Percentiles rank a stretch among this genome's conserved stretches.
These are phyloP conservation scores for Chrysanthemum seticuspe DNA, from an alignment of 129 eudicot species.

Conservation along the genomic window DNA sequence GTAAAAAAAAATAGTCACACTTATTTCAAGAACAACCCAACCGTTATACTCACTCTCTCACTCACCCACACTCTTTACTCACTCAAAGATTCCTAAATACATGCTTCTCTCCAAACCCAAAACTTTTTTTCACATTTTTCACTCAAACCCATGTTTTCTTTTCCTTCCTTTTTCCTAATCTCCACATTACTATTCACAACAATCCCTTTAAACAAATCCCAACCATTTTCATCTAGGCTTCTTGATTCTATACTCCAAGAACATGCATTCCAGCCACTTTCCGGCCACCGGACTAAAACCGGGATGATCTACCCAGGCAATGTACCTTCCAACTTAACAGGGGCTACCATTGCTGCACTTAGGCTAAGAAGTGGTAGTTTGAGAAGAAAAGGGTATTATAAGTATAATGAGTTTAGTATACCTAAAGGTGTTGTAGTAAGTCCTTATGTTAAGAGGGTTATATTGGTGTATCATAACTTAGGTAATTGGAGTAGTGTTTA, in stretches of 20 bases:
- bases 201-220: conserved; percentile 22
- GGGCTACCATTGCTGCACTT: conserved; percentile 51
- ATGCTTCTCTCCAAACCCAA: conserved; percentile 14
- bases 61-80: conserved; percentile 27
- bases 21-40: conserved; percentile 34
- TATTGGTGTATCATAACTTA: conserved; percentile 79
- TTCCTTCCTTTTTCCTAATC: conserved; percentile 21
- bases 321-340: conserved; percentile 67
- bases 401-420: conserved; percentile 61
- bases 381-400: conserved; percentile 49
- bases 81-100: conserved; percentile 10
- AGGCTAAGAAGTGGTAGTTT: conserved; percentile 88
- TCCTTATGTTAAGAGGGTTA: conserved; percentile 82
- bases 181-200: conserved; percentile 25
- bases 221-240: conserved; percentile 34
- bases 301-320: conserved; percentile 59
- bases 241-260: conserved; percentile 80
- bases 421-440: conserved; percentile 68
- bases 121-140: conserved; percentile 20
- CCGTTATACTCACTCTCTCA: conserved; percentile 32
- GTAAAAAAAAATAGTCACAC: conserved; percentile 15
- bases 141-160: conserved; percentile 39
- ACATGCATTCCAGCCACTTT: conserved; percentile 65
- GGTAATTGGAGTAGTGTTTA: conserved; percentile 66
- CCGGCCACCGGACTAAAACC: conserved; percentile 40